phyloP scores from a whole-genome alignment of 1,139 yeast species.

The Neolecta irregularis region DNA sequence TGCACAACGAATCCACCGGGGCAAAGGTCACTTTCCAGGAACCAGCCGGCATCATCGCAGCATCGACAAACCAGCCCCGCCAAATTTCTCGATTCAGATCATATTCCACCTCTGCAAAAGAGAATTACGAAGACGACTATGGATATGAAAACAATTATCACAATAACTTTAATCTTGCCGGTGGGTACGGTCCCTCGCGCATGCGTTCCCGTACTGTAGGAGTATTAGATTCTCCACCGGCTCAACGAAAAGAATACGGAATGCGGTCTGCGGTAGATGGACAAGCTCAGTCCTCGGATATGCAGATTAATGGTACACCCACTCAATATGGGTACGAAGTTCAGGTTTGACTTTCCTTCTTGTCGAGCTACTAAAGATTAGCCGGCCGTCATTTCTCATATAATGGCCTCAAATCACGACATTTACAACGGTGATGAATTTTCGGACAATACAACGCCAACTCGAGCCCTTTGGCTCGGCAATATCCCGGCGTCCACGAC shows the following conservation, averaged over 20 bases:
- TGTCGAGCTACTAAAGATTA: too few species aligned
- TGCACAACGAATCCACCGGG: constrained; percentile 2
- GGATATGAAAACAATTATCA: too few species aligned
- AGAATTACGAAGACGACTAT: constrained; percentile 15
- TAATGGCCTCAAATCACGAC: too few species aligned
- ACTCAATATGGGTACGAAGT: too few species aligned
- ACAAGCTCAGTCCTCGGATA: too few species aligned
- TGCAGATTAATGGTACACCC: too few species aligned
- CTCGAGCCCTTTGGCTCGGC: constrained; percentile 60
- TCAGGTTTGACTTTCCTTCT: too few species aligned
- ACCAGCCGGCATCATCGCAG: constrained; percentile 4
- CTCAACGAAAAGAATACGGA: too few species aligned
- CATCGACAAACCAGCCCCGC: too few species aligned
- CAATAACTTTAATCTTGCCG: constrained; percentile 8
- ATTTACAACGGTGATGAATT: too few species aligned
- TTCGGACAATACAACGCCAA: constrained; percentile 40
- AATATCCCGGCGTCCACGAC: constrained; percentile 48
- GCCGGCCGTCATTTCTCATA: too few species aligned
- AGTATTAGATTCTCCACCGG: constrained; percentile 9
- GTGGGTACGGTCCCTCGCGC: constrained; percentile 13
- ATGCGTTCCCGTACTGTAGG: constrained; percentile 12
- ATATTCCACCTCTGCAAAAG: constrained; percentile 24
- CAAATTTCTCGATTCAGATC: constrained; percentile 27
- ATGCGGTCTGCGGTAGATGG: too few species aligned
- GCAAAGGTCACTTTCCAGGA: not conserved